Evolutionary conservation across 1,139 yeast species (phyloP).

Genomic region (Pichia inconspicua): DNA sequence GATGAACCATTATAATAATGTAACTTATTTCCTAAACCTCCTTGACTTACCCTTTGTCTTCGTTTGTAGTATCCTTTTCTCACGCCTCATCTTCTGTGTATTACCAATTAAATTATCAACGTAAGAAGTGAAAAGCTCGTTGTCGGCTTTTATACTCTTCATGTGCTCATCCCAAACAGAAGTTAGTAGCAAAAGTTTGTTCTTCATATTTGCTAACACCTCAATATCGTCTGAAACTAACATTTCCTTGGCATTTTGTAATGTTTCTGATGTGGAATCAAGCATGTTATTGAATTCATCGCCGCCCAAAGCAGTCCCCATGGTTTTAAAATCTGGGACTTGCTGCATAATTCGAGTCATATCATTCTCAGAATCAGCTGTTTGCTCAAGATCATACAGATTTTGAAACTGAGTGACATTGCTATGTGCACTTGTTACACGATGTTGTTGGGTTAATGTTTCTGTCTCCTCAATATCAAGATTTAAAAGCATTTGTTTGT

Average conservation of each 20-base stretch:
- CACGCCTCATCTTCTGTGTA: constrained; percentile 27
- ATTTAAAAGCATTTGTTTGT: constrained; percentile 24
- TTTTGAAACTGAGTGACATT: constrained; percentile 8
- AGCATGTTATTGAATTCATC: constrained; percentile 10
- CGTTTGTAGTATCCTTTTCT: constrained; percentile 5
- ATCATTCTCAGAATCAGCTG: constrained; percentile 7
- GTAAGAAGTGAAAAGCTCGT: constrained; percentile 26
- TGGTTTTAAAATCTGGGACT: constrained; percentile 15
- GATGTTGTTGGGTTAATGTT: constrained; percentile 9
- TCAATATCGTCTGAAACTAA: constrained; percentile 10
- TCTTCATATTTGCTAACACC: constrained; percentile 15
- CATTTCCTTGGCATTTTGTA: constrained; percentile 16
- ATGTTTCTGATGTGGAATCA: constrained; percentile 14
- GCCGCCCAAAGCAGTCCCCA: constrained; percentile 8
- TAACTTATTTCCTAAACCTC: background rate
- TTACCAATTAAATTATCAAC: constrained; percentile 30
- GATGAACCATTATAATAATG: constrained; percentile 8
- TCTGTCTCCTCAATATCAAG: constrained; percentile 26
- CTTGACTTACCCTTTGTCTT: background rate
- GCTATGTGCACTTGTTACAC: background rate
- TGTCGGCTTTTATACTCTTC: constrained; percentile 21
- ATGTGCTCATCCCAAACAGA: constrained; percentile 22
- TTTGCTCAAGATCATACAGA: constrained; percentile 12
- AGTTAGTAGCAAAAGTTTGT: constrained; percentile 16
- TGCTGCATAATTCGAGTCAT: constrained; percentile 6